Base-by-base conservation (phyloP, 148 eudicot genomes). In the Amaranthus palmeri region DNA sequence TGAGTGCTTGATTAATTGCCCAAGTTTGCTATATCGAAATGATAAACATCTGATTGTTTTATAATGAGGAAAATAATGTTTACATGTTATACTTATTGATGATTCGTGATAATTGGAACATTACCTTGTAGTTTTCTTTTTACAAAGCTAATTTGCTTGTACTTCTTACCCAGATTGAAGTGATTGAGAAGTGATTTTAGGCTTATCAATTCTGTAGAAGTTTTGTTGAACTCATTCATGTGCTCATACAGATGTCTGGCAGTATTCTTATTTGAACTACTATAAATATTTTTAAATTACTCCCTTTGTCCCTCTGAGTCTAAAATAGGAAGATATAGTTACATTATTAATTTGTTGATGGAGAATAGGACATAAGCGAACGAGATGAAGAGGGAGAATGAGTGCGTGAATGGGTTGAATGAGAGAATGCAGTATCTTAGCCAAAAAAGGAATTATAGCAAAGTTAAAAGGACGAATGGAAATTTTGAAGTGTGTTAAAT, bases 81-180 rank as follows among this genome's bases (percentile, higher is more conserved):
- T 67, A 67, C 57, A 50, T 36, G 54, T 15, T 66, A 25, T 25
- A 66, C n/a, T 50, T 50, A 63, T 6, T 63, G 51, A 43, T 25
- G 36, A 25, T 25, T 2, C 36, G 2, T 25, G 36, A 25, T 25
- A 25, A 25, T 25, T 25, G 36, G 36, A 4, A 25, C 11, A 25
- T 67, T 25, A 17, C 25, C 42, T 17, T 58, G 42, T 58, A 40
- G 25, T 58, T 25, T 25, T 57, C 10, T 57, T 7, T 57, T 6
- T 11, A 0, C 9, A 3, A 57, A 57, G 3, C 42, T 17, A 18
- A 57, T 57, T 4, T 57, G 17, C 61, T 57, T 17, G 61, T 57
- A 36, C 9, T 25, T 54, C 4, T 0, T 54, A 8, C 6, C 5
- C 18, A n/a, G 8, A 3, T 15, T 56, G 15, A 0, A 15, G 4